Evolutionary conservation across 768 basidiomycete species (phyloP).

Genomic region (Amanita rimosa): DNA sequence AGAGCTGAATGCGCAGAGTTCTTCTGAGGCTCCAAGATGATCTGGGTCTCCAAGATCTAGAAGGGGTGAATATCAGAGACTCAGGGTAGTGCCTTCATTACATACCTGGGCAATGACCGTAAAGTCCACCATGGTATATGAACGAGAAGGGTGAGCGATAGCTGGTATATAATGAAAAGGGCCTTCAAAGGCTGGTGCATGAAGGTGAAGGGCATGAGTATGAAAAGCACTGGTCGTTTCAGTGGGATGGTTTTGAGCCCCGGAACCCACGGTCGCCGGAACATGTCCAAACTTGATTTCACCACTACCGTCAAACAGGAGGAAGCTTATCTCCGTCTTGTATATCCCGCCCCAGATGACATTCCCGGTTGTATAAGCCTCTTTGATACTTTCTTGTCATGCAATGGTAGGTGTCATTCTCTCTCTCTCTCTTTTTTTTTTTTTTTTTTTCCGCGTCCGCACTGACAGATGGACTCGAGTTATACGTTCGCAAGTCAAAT

Average conservation of each 20-base stretch:
- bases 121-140: constrained; percentile 38
- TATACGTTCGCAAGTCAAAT: constrained; percentile 69
- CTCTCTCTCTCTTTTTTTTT: too few species aligned
- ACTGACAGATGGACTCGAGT: constrained; percentile 27
- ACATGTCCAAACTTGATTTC: constrained; percentile 16
- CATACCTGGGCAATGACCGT: constrained; percentile 26
- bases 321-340: constrained; percentile 36
- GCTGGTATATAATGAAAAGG: constrained; percentile 32
- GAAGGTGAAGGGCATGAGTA: constrained; percentile 20
- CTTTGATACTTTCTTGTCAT: constrained; percentile 61
- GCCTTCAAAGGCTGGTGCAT: constrained; percentile 37
- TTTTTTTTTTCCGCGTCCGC: not conserved
- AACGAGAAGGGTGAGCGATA: constrained; percentile 27
- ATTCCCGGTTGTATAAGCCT: constrained; percentile 74
- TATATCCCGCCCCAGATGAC: constrained; percentile 51
- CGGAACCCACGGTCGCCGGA: not conserved
- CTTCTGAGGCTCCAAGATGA: constrained; percentile 34
- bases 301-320: constrained; percentile 56
- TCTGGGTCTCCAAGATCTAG: constrained; percentile 30
- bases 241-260: not conserved
- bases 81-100: too few species aligned
- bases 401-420: constrained; percentile 47
- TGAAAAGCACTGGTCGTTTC: not conserved
- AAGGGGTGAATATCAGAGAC: not conserved
- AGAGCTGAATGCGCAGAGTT: not conserved